Evolutionary conservation across 495 filamentous ascomycete species (phyloP), one percentile per base, ranked within the genome.

Genomic region (Penicillium cataractarum): DNA sequence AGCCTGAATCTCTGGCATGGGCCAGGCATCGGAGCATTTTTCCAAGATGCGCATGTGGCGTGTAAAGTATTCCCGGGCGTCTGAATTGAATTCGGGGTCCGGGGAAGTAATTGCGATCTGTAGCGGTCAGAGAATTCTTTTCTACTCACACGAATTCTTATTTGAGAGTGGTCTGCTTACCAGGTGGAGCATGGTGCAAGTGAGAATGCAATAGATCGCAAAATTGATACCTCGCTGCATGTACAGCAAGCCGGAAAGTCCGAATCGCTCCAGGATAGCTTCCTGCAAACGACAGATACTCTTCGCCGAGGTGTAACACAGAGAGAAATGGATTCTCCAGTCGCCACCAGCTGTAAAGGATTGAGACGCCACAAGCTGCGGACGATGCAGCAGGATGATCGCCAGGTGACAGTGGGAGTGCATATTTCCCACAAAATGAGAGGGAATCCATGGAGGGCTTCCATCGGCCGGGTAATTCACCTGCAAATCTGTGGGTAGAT

Each of bases 211-310:
- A 69, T 99, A 99, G 22, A 99, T 96, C 22, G 93, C 92, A 72
- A 97, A 97, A 78, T 92, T 97, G 68, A 97, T 92, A 37, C 95
- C 95, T 63, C 95, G 83, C 71, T 92, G 88, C 95, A 99, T 98
- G 80, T 89, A 96, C 60, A 93, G 83, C 2, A 98, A 80, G 1
- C 95, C 96, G 49, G 85, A 83, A 49, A 97, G 76, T 1, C 93
- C 92, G 72, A 89, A 96, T 1, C 85, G 82, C 56, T 88, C 80
- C 51, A 96, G 69, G 60, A 98, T 87, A 12, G 87, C 89, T 77
- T 98, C 95, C 71, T 97, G 92, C n/a, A 98, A 74, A 62, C 91
- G 86, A 77, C 95, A 97, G 26, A 99, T 85, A 63, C 82, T 86
- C 76, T 96, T 96, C 53, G 96, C 93, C 10, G 94, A 90, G 40